Base-by-base conservation (phyloP, 345 rosid genomes). In the Rhizophora mangle region DNA sequence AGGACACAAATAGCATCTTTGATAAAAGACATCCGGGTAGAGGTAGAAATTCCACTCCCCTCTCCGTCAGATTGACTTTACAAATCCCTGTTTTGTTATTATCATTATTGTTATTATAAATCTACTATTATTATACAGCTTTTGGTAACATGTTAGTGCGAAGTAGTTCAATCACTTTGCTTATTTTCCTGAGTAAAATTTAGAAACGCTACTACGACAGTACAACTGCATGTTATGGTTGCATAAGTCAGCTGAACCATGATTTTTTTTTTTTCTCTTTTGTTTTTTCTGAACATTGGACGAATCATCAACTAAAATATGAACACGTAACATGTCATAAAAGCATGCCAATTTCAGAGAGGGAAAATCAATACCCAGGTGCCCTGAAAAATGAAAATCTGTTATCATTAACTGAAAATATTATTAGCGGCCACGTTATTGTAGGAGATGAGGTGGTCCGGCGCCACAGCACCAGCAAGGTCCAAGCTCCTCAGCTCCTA, bases 1-100 rank as follows among this genome's bases (percentile, higher is more conserved):
- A 24, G 56, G 72, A 67, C 60, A 62, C 54, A 78, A 80, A 82
- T 74, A 78, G 85, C 89, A 89, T 86, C 90, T 85, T 83, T 70
- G 79, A 80, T 85, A 84, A 47, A 81, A 66, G 91, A 86, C 90
- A 88, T 68, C 71, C 68, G 74, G 70, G 71, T 73, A 68, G 71
- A 65, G 85, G 61, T 84, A 62, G 68, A 72, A 31, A 65, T 70
- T 77, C 76, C 79, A 74, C 80, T 73, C 39, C 76, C 60, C 60
- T 51, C 72, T 26, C 55, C 76, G 59, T 53, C 69, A 71, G 83
- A 87, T 91, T 86, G 86, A 86, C 87, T 84, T 76, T 74, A 60
- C 63, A 26, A 61, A 60, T 67, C 64, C 53, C 55, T 0, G 39
- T 24, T 27, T 18, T 27, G 62, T 24, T 0, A 24, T 39, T 29